Percentiles rank a stretch among this genome's conserved stretches.
phyloP scores from a whole-genome alignment of 371 early-diverging fungal species.

The Phascolomyces articulosus region DNA sequence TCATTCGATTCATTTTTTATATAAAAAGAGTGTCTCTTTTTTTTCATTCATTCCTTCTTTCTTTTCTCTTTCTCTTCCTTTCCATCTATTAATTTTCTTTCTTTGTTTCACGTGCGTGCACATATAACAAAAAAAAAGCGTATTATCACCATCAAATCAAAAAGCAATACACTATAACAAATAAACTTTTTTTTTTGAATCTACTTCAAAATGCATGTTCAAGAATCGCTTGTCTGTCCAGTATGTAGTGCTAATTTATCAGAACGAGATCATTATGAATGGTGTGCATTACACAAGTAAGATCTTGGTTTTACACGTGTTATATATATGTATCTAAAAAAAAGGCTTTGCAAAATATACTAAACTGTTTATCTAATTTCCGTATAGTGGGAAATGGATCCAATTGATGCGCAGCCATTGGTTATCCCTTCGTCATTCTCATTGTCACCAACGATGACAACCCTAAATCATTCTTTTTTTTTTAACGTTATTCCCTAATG shows the following conservation, averaged over 20 bases:
- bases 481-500: too few relatives aligned
- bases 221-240: conserved; percentile 10
- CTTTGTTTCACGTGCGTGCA: background rate
- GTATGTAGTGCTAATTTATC: conserved; percentile 25
- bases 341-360: too few relatives aligned
- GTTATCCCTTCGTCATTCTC: background rate
- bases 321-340: too few relatives aligned
- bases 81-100: background rate
- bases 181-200: background rate
- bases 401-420: conserved; percentile 2
- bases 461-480: too few relatives aligned
- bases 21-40: background rate
- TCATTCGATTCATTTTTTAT: background rate
- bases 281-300: conserved; percentile 35
- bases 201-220: background rate
- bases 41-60: background rate
- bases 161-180: background rate
- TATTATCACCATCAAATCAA: too few relatives aligned
- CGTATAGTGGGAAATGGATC: background rate
- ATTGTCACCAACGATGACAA: background rate
- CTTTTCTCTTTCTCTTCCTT: background rate
- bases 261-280: conserved; percentile 19
- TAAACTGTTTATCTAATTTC: background rate
- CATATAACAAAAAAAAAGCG: too few relatives aligned
- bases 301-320: background rate